Evolutionary conservation across 192 early-diverging fungal genomes (phyloP).

Genomic region (Endogone sp.): DNA sequence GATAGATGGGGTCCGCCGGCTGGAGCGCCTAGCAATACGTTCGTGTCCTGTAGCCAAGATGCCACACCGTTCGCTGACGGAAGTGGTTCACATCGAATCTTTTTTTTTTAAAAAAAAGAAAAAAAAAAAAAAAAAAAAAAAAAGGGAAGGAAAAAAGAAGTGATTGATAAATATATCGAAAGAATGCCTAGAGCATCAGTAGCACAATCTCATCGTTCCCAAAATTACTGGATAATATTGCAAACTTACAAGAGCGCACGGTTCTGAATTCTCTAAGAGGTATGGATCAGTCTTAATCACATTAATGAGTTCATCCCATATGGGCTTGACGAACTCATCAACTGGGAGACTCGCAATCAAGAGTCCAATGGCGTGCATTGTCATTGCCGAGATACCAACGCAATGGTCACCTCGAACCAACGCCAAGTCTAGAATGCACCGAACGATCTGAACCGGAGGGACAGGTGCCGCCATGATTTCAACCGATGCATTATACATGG

Average conservation of each 20-base stretch:
- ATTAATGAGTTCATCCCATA: conserved; percentile 42
- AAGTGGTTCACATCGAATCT: conserved; percentile 29
- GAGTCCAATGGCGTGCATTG: conserved; percentile 42
- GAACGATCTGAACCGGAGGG: conserved; percentile 32
- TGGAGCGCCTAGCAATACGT: conserved; percentile 18
- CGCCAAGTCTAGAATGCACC: conserved; percentile 34
- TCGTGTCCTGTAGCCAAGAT: conserved; percentile 21
- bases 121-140: no score
- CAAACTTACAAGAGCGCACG: conserved; percentile 37
- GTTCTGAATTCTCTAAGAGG: conserved; percentile 32
- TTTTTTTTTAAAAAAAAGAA: no score
- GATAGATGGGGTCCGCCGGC: conserved; percentile 18
- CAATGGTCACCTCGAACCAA: conserved; percentile 32
- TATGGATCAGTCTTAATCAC: conserved; percentile 31
- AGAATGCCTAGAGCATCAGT: no score
- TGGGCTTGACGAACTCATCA: conserved; percentile 40
- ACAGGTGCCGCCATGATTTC: conserved; percentile 43
- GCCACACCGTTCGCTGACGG: conserved; percentile 32
- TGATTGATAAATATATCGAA: no score
- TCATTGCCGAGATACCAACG: conserved; percentile 29
- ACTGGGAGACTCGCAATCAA: conserved; percentile 33
- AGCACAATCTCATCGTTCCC: no score
- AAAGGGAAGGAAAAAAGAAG: no score
- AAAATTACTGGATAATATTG: no score
- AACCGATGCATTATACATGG: conserved; percentile 44